Conservation (phyloP, 2,329 filamentous ascomycete species). For the Phoma sp. region DNA sequence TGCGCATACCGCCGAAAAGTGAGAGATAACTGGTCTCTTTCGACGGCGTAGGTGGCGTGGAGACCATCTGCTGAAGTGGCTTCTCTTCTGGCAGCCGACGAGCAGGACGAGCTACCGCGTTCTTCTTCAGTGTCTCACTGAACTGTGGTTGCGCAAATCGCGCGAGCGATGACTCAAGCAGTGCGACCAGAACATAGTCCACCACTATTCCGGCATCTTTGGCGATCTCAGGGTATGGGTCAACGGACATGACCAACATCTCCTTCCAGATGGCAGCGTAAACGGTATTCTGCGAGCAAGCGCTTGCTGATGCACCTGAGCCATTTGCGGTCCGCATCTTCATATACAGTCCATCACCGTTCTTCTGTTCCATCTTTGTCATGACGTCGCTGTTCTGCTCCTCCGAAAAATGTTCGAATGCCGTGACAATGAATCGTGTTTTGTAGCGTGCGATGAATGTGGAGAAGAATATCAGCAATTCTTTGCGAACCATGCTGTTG, state of each 20-base stretch:
- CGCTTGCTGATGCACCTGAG: constrained; percentile 17
- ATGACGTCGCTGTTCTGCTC: constrained; percentile 61
- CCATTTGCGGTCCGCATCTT: constrained; percentile 30
- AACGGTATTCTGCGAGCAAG: constrained; percentile 79
- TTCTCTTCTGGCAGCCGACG: constrained; percentile 40
- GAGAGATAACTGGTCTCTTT: constrained; percentile 66
- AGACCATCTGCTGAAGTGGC: constrained; percentile 51
- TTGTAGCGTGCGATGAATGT: constrained; percentile 90
- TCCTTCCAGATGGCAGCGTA: constrained; percentile 96
- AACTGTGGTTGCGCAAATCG: constrained; percentile 74
- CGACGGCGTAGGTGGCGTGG: constrained; percentile 57
- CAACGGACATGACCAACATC: constrained; percentile 85
- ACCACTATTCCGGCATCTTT: constrained; percentile 84
- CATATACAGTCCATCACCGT: constrained; percentile 41
- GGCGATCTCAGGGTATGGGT: constrained; percentile 93
- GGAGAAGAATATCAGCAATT: constrained; percentile 92
- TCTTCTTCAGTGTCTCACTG: constrained; percentile 67
- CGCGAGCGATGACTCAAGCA: constrained; percentile 80
- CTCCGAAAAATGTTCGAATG: constrained; percentile 87
- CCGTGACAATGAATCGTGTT: constrained; percentile 88
- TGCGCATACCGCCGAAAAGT: constrained; percentile 64
- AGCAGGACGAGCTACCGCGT: constrained; percentile 57
- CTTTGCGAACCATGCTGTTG: constrained; percentile 91
- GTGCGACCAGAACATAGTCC: constrained; percentile 80
- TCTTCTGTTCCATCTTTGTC: constrained; percentile 32